Conservation (phyloP, 805 yeast genomes). For the Saccharomycopsis fermentans region DNA sequence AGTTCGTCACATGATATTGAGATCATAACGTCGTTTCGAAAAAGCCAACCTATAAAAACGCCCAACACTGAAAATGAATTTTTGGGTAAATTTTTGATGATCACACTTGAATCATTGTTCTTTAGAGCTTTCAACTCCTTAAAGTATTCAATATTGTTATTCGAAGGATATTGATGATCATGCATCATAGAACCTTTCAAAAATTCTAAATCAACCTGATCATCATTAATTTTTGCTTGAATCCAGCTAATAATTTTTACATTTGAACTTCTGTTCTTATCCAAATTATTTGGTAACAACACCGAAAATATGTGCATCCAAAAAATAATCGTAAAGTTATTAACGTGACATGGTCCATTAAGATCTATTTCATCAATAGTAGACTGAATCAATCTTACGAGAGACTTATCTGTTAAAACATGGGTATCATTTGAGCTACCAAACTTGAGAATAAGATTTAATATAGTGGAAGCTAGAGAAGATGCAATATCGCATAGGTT, state of each 20-base stretch:
- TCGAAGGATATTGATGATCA: neutral
- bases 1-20: neutral
- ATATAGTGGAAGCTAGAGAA: neutral
- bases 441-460: neutral
- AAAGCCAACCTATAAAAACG: slow-evolving; percentile 4
- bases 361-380: neutral
- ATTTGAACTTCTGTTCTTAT: neutral
- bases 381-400: neutral
- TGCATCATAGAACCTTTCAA: neutral
- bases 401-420: neutral
- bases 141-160: neutral
- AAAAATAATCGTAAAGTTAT: neutral
- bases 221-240: neutral
- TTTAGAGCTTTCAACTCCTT: neutral
- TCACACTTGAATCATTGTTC: neutral
- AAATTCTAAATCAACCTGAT: neutral
- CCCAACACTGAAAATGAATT: slow-evolving; percentile 1
- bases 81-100: no score
- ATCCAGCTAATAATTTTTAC: neutral
- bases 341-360: neutral
- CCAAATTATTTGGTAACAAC: neutral
- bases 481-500: neutral
- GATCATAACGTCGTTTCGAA: neutral
- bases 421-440: neutral
- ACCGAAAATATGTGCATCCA: neutral